phyloP scores from a whole-genome alignment of 768 basidiomycete species.

The Collybia nuda region DNA sequence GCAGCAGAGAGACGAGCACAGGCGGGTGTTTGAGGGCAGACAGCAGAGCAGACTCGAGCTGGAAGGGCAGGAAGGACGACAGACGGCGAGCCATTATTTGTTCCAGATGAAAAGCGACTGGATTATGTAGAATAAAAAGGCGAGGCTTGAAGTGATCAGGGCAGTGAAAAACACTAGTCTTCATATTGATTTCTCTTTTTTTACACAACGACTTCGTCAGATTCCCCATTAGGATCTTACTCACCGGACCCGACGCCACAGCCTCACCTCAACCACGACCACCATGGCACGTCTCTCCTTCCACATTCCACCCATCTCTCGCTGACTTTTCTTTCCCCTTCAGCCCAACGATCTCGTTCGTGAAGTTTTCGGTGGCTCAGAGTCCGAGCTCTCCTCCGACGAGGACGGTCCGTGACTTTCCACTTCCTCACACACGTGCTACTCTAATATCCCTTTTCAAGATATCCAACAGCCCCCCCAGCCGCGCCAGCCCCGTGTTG shows the following conservation, averaged over 20 bases:
- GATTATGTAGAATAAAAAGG: too few species aligned
- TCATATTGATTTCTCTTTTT: too few species aligned
- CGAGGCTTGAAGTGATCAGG: too few species aligned
- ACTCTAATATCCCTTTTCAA: slow-evolving; percentile 11
- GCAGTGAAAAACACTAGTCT: too few species aligned
- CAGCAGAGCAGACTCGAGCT: slow-evolving; percentile 2
- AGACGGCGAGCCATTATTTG: not conserved
- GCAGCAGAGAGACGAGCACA: slow-evolving; percentile 25
- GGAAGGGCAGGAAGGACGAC: not conserved
- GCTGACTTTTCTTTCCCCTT: not conserved
- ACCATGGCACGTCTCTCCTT: slow-evolving; percentile 1
- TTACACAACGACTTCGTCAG: not conserved
- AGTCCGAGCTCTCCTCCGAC: slow-evolving; percentile 80
- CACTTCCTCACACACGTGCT: too few species aligned
- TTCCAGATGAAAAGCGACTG: too few species aligned
- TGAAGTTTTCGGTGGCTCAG: slow-evolving; percentile 81
- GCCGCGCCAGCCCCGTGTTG: slow-evolving; percentile 24
- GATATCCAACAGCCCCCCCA: slow-evolving; percentile 44
- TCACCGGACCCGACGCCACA: not conserved
- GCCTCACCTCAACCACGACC: not conserved
- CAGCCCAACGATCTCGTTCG: slow-evolving; percentile 47
- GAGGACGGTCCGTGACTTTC: slow-evolving; percentile 48
- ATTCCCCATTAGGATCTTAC: not conserved
- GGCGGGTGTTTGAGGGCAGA: slow-evolving; percentile 14
- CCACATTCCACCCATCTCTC: not conserved